Percentiles rank a stretch among this genome's conserved stretches.
These are phyloP conservation scores for Pseudocercospora musae DNA, from an alignment of 2,329 filamentous ascomycete genomes.

Conservation along the genomic window DNA sequence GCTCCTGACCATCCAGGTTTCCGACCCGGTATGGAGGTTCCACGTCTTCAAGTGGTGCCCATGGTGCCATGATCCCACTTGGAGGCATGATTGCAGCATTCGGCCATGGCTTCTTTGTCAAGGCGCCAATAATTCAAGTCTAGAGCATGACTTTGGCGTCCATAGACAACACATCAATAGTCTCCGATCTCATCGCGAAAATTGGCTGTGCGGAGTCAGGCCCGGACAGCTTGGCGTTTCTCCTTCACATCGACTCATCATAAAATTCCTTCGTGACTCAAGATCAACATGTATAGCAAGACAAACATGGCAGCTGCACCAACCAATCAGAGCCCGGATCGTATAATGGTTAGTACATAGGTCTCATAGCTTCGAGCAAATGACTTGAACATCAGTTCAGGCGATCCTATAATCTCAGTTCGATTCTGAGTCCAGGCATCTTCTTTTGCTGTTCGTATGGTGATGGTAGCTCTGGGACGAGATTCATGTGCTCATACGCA, in stretches of 20 bases:
- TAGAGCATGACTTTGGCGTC: too few relatives aligned
- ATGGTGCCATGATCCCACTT: too few relatives aligned
- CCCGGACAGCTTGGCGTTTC: not conserved
- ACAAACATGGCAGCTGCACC: not conserved
- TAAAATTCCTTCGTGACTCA: not conserved
- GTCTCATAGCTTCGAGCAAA: conserved; percentile 3
- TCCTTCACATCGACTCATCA: not conserved
- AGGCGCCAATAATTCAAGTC: too few relatives aligned
- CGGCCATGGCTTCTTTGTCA: too few relatives aligned
- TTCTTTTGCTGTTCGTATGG: not conserved
- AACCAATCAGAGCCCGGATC: conserved; percentile 1
- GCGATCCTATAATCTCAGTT: conserved; percentile 5
- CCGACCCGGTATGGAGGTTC: too few relatives aligned
- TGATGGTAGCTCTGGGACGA: too few relatives aligned
- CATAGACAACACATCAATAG: too few relatives aligned
- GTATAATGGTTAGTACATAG: conserved; percentile 9
- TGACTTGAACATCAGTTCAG: not conserved
- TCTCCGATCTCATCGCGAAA: too few relatives aligned
- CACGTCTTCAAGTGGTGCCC: too few relatives aligned
- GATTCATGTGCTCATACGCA: too few relatives aligned
- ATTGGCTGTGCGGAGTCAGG: not conserved
- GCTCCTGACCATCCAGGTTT: too few relatives aligned
- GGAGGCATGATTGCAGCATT: too few relatives aligned
- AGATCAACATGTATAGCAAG: not conserved
- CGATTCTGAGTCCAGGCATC: not conserved